phyloP scores from a whole-genome alignment of 148 eudicot species.

The Salicornia ramosissima region DNA sequence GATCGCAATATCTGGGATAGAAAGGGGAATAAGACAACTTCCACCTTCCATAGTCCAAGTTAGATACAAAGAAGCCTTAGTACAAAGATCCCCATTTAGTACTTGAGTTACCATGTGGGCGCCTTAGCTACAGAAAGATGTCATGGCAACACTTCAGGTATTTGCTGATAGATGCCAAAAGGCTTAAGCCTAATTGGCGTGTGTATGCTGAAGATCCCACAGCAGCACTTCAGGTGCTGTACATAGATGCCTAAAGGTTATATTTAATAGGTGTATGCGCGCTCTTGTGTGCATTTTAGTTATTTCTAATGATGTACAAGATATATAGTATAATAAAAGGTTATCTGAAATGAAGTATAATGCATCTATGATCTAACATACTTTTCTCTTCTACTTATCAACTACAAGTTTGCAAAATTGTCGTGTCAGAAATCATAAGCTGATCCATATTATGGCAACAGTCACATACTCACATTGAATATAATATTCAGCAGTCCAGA shows the following conservation, averaged over 20 bases:
- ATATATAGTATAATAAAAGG: background rate
- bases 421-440: background rate
- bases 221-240: background rate
- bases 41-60: background rate
- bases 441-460: background rate
- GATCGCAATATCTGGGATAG: background rate
- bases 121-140: too few relatives aligned
- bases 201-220: background rate
- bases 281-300: background rate
- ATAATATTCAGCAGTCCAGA: too few relatives aligned
- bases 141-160: background rate
- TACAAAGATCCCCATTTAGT: background rate
- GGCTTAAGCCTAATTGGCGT: background rate
- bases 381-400: too few relatives aligned
- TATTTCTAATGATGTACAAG: background rate
- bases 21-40: background rate
- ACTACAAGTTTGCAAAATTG: conserved; percentile 1
- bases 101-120: background rate
- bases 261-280: too few relatives aligned
- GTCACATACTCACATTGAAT: too few relatives aligned
- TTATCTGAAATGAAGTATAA: background rate
- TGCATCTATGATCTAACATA: background rate
- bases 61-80: background rate
- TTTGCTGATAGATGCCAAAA: too few relatives aligned
- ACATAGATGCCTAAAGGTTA: background rate